A percentile compares a stretch with the other conserved stretches of the same genome.
Conservation (phyloP, 768 basidiomycete species). For the Mycena floridula region DNA sequence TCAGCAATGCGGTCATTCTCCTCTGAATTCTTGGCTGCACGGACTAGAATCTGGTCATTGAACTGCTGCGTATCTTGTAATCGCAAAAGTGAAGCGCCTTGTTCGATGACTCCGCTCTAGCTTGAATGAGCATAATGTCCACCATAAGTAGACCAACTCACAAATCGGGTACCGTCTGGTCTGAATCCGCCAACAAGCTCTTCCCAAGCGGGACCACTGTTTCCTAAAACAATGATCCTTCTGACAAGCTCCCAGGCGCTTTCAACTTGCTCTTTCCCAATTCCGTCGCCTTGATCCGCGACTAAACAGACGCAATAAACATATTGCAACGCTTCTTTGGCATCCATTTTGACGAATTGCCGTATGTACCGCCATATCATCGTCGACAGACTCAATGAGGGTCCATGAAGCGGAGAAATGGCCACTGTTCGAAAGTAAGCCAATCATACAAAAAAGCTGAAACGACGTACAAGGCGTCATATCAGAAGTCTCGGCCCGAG, state of each 20-base stretch:
- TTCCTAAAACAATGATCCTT: conserved; percentile 73
- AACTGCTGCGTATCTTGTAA: conserved; percentile 62
- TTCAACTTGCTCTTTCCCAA: conserved; percentile 83
- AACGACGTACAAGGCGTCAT: conserved; percentile 66
- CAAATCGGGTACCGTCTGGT: conserved; percentile 84
- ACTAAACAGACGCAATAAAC: conserved; percentile 81
- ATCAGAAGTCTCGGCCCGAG: conserved; percentile 76
- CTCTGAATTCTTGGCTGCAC: conserved; percentile 77
- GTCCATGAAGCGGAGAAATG: conserved; percentile 57
- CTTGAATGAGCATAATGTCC: not conserved
- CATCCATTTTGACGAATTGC: conserved; percentile 88
- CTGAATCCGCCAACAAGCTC: conserved; percentile 92
- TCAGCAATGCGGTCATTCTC: conserved; percentile 82
- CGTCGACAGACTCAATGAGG: conserved; percentile 75
- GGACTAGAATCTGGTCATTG: conserved; percentile 76
- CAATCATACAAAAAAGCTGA: not conserved
- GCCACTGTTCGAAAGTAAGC: conserved; percentile 41
- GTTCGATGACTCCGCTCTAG: conserved; percentile 85
- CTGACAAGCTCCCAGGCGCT: conserved; percentile 75
- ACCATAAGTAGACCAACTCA: conserved; percentile 28
- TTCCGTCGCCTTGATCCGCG: conserved; percentile 58
- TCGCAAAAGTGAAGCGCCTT: conserved; percentile 69
- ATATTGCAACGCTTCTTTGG: conserved; percentile 91
- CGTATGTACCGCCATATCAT: conserved; percentile 91
- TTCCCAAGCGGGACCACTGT: conserved; percentile 80